These are phyloP conservation scores for Penicillium maclennaniae DNA, from an alignment of 495 filamentous ascomycete genomes.

Conservation along the genomic window DNA sequence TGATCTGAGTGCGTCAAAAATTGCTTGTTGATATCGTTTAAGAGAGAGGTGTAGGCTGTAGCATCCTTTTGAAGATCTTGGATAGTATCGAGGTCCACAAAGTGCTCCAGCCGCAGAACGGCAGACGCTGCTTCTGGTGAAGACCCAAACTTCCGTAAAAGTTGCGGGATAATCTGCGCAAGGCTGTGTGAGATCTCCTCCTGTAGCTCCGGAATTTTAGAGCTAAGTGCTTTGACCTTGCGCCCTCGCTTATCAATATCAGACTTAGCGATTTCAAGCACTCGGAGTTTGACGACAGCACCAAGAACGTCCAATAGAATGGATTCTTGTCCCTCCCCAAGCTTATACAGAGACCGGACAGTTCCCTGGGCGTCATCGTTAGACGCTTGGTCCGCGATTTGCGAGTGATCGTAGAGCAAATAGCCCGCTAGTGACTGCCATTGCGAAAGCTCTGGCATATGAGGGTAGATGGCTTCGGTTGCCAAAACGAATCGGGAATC, in stretches of 20 bases:
- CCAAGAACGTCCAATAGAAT: constrained; percentile 85
- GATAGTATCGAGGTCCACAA: constrained; percentile 82
- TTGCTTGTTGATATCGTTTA: constrained; percentile 92
- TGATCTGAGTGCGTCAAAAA: constrained; percentile 87
- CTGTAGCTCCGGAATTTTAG: constrained; percentile 60
- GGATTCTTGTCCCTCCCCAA: constrained; percentile 72
- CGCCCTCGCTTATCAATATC: constrained; percentile 57
- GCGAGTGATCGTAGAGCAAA: constrained; percentile 85
- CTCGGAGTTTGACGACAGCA: constrained; percentile 64
- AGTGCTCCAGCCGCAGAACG: constrained; percentile 82
- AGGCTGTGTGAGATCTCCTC: constrained; percentile 73
- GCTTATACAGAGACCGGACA: constrained; percentile 64
- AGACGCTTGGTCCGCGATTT: constrained; percentile 42
- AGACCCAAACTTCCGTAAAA: constrained; percentile 89
- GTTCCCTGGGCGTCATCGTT: constrained; percentile 51
- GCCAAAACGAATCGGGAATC: constrained; percentile 85
- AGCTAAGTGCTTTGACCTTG: constrained; percentile 55
- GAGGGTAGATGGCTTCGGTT: constrained; percentile 77
- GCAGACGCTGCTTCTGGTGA: constrained; percentile 79
- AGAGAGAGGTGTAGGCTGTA: constrained; percentile 70
- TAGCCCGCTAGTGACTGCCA: constrained; percentile 91
- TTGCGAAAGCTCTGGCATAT: constrained; percentile 69
- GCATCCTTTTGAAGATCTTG: constrained; percentile 85
- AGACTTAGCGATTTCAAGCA: constrained; percentile 56
- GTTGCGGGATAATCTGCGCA: constrained; percentile 71